Base-by-base conservation (phyloP, 495 filamentous ascomycete species). In the Baudoinia panamericana region DNA sequence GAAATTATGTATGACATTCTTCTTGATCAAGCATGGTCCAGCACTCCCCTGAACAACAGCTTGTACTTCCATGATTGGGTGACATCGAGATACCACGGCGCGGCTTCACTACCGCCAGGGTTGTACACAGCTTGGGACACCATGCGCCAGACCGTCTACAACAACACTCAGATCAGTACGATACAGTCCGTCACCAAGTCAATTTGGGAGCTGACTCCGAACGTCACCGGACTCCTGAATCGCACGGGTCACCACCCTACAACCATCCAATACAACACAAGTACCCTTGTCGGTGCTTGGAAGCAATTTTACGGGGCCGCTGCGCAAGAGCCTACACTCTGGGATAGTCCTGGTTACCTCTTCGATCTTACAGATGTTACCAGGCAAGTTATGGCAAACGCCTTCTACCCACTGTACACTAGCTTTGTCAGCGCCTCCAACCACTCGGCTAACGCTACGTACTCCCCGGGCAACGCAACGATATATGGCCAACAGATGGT, bases 1-100 rank as follows among this genome's bases (percentile, higher is more conserved):
- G 66, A 73, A 29, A 64, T 73, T 40, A 60, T 72, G 40, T 71
- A 71, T 40, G 56, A 66, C 38, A 50, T 72, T 6, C 49, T 71
- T 0, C 56, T 73, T 4, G 65, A 68, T 26, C 68, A 73, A 50
- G 67, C 66, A 9, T 72, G 68, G 68, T 58, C 53, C 6, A 23
- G 24, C 0, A 50, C 52, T 3, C 63, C 69, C 2, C 58, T 73
- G 22, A 56, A 70, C 25, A 69, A 65, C 0, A 35, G 45, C 5
- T 32, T 28, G 2, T 73, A 73, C 43, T 71, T 73, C 39, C 54
- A 55, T 21, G 47, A 63, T 30, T 73, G 68, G 68, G 65, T 65
- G 0, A 55, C 49, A 0, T 52, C 56, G 12, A 59, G 68, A 5
- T 73, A 73, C 40, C 39, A 60, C 5, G 59, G 62, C 5, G 53